These are phyloP conservation scores for Alternaria burnsii DNA, from an alignment of 2,329 filamentous ascomycete species.

Conservation along the genomic window DNA sequence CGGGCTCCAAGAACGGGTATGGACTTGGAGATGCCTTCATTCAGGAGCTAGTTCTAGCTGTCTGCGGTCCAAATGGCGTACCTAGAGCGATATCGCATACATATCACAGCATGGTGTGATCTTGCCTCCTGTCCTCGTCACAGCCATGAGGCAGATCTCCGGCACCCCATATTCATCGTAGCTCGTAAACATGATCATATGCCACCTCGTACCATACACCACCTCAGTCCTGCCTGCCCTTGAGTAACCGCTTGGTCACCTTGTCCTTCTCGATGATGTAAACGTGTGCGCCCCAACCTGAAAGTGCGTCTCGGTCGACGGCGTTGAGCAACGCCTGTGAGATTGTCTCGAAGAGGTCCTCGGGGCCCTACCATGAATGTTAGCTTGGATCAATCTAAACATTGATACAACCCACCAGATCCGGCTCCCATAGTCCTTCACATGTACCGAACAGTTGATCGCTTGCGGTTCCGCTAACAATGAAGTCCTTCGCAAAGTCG, in stretches of 20 bases:
- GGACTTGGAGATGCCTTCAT: slow-evolving; percentile 28
- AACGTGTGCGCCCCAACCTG: slow-evolving; percentile 97
- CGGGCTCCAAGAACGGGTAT: slow-evolving; percentile 1
- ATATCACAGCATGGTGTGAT: not conserved
- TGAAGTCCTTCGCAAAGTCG: slow-evolving; percentile 99
- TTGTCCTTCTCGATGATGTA: slow-evolving; percentile 99
- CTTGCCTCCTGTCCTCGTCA: slow-evolving; percentile 17
- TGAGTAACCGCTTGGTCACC: slow-evolving; percentile 98
- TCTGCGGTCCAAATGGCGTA: slow-evolving; percentile 1
- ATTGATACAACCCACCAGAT: slow-evolving; percentile 70
- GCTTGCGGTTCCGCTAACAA: slow-evolving; percentile 93
- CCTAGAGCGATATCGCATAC: not conserved
- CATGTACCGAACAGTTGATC: slow-evolving; percentile 99
- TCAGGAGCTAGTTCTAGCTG: slow-evolving; percentile 2
- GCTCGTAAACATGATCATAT: slow-evolving; percentile 22
- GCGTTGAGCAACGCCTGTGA: slow-evolving; percentile 95
- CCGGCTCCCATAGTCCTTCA: slow-evolving; percentile 96
- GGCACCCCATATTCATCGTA: slow-evolving; percentile 15
- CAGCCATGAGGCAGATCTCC: slow-evolving; percentile 13
- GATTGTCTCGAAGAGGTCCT: slow-evolving; percentile 97
- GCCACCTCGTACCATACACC: slow-evolving; percentile 20
- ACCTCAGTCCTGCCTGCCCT: slow-evolving; percentile 85
- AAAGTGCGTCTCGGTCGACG: slow-evolving; percentile 94
- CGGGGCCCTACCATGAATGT: slow-evolving; percentile 69
- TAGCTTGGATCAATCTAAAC: slow-evolving; percentile 9